Base-by-base conservation (phyloP, 306 rosid genomes). In the Rosa multiflora region DNA sequence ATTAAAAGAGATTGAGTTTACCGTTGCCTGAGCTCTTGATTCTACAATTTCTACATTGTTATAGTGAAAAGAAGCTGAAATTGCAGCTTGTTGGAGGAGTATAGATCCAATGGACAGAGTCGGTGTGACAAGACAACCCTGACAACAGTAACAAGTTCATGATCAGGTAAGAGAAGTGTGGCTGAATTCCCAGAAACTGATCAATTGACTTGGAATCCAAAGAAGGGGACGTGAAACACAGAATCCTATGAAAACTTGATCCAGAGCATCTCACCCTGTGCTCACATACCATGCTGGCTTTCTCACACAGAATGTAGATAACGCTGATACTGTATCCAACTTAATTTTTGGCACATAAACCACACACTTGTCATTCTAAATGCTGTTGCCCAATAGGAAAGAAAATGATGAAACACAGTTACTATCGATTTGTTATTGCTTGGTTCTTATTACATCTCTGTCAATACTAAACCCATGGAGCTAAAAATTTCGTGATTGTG, bases 271-370 rank as follows among this genome's bases (percentile, higher is more conserved):
- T 92, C 99, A 91, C 97, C 98, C 88, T 78, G 79, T 85, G 96
- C 98, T 95, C 98, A 32, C 96, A n/a, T n/a, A n/a, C n/a, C 96
- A 85, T 91, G 97, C 89, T 95, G 83, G 97, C 98, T 86, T 95
- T 95, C 77, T 93, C 26, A 23, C 97, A 91, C 97, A 91, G 81
- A 95, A 88, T 43, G 87, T 79, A 76, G 98, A 93, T 75, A 95
- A 83, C 56, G 97, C 97, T 67, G 96, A 66, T 43, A 87, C 84
- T 23, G 93, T 89, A 53, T 87, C 93, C 10, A 72, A 49, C 58
- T 85, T 72, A 29, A 91, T 83, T 70, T 87, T 84, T 1, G 97
- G 98, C 70, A 91, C 90, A 68, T 95, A 82, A 63, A 93, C 96
- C 18, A 90, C 35, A 32, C 89, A 59, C 99, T 93, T 91, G n/a